A percentile compares a stretch with the other conserved stretches of the same genome.
These are phyloP conservation scores for Chrysanthemum makinoi DNA, from an alignment of 129 eudicot genomes.

Conservation along the genomic window DNA sequence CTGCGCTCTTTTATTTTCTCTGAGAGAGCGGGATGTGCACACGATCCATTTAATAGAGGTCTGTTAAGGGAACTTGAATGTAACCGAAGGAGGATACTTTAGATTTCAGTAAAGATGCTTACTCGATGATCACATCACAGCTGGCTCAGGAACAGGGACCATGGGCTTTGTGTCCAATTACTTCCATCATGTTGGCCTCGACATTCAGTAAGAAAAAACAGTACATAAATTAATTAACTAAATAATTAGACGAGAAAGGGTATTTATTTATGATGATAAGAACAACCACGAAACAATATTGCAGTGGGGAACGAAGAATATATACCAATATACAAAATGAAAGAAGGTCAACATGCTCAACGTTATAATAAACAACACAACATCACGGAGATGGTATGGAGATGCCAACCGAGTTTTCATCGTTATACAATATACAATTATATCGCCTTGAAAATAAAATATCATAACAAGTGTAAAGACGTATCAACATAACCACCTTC, in stretches of 20 bases:
- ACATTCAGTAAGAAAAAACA: background rate
- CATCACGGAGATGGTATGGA: background rate
- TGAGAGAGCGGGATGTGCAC: too few species aligned
- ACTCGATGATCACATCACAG: slow-evolving; percentile 72
- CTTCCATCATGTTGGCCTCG: slow-evolving; percentile 86
- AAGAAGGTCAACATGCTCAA: slow-evolving; percentile 11
- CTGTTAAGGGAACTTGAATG: background rate
- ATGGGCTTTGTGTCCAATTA: slow-evolving; percentile 91
- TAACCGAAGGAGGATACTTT: background rate
- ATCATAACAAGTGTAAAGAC: too few species aligned
- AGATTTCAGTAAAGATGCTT: slow-evolving; percentile 30
- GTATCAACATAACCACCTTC: too few species aligned
- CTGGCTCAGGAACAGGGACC: slow-evolving; percentile 96
- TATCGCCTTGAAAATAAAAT: too few species aligned
- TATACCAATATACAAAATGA: background rate
- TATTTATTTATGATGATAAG: background rate
- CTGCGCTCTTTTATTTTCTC: too few species aligned
- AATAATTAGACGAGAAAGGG: background rate
- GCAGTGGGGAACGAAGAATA: slow-evolving; percentile 6
- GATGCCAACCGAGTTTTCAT: background rate
- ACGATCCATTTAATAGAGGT: too few species aligned
- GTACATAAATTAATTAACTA: background rate
- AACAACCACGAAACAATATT: slow-evolving; percentile 11
- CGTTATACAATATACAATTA: too few species aligned
- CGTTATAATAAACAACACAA: background rate